Conservation (phyloP, 305 asterid genomes). For the Rubia peregrina region DNA sequence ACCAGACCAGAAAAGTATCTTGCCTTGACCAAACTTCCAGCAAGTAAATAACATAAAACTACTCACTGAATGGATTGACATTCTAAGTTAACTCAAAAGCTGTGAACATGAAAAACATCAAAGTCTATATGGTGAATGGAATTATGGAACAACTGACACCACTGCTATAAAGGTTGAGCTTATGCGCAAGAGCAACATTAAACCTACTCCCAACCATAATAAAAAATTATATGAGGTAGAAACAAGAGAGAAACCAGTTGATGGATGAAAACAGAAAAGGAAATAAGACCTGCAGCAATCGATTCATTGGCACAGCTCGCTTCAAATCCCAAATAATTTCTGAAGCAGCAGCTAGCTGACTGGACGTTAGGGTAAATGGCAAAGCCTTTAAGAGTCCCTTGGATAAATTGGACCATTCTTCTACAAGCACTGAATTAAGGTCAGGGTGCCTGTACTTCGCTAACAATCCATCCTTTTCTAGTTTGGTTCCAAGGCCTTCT, state of each 20-base stretch:
- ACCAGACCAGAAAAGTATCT: neutral
- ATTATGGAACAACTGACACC: neutral
- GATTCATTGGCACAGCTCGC: constrained; percentile 91
- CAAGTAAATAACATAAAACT: neutral
- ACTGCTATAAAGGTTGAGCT: neutral
- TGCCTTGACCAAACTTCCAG: neutral
- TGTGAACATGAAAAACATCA: neutral
- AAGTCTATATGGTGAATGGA: neutral
- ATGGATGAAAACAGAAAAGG: constrained; percentile 11
- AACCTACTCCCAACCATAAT: neutral
- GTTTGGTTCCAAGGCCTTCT: constrained; percentile 69
- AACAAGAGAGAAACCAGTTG: neutral
- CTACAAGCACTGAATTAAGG: constrained; percentile 37
- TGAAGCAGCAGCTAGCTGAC: constrained; percentile 76
- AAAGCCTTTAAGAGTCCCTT: constrained; percentile 59
- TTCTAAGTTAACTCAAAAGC: neutral
- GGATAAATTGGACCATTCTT: constrained; percentile 73
- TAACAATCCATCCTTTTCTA: constrained; percentile 72
- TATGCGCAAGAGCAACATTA: constrained; percentile 1
- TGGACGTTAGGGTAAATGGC: constrained; percentile 75
- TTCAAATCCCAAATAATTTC: constrained; percentile 95
- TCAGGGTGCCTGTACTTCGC: constrained; percentile 61
- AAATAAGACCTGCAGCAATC: constrained; percentile 69
- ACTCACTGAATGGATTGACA: neutral
- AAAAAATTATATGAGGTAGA: neutral